Conservation (phyloP, 306 rosid genomes). For the Geum urbanum region DNA sequence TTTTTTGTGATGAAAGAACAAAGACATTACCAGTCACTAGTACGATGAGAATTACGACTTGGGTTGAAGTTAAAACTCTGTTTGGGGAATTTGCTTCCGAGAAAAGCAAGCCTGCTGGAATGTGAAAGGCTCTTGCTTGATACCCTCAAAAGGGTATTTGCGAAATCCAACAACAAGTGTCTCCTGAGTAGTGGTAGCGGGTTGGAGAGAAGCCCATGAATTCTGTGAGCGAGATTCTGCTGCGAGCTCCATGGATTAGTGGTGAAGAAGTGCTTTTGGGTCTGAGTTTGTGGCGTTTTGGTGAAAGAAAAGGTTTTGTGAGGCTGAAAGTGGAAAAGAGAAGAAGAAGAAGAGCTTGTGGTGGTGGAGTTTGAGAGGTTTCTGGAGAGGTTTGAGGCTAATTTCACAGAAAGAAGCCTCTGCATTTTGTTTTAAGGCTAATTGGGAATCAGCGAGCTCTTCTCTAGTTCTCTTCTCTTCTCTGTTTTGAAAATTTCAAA, state of each 20-base stretch:
- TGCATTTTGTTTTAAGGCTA: constrained; percentile 38
- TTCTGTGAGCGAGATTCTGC: constrained; percentile 27
- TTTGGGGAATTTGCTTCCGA: constrained; percentile 30
- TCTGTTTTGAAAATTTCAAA: not conserved
- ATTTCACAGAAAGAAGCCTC: constrained; percentile 33
- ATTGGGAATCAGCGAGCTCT: not conserved
- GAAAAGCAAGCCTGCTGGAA: constrained; percentile 35
- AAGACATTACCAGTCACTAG: constrained; percentile 46
- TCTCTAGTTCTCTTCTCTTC: not conserved
- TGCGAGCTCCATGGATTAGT: constrained; percentile 26
- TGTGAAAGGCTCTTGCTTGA: constrained; percentile 24
- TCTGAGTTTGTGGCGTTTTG: constrained; percentile 28
- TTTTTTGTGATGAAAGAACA: not conserved
- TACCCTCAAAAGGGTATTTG: constrained; percentile 32
- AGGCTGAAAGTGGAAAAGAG: constrained; percentile 22
- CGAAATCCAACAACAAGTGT: constrained; percentile 28
- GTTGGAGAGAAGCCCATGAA: constrained; percentile 39
- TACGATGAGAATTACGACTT: constrained; percentile 9
- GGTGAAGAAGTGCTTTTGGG: constrained; percentile 30
- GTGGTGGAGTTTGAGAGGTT: constrained; percentile 28
- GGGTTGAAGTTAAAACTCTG: constrained; percentile 31
- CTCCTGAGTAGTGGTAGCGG: constrained; percentile 20
- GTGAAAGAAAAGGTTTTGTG: constrained; percentile 29
- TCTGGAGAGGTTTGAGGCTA: constrained; percentile 23
- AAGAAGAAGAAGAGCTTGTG: constrained; percentile 23